A percentile compares a stretch with the other conserved stretches of the same genome.
Evolutionary conservation across 2,329 filamentous ascomycete genomes (phyloP).

Genomic region (Septoria petroselini): DNA sequence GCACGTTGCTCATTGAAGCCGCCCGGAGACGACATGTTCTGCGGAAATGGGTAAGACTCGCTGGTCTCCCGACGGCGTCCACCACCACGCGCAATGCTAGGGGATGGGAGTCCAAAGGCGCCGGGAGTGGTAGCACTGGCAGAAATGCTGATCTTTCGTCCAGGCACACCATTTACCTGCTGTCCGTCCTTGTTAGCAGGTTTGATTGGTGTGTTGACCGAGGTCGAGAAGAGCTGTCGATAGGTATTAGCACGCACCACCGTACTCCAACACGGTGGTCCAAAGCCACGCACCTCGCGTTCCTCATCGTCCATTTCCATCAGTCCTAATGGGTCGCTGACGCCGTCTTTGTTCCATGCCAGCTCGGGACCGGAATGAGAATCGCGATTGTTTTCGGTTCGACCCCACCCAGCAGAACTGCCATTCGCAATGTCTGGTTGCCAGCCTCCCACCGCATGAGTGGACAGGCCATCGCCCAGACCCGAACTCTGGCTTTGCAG

Average conservation of each 20-base stretch:
- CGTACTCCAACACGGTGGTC: neutral
- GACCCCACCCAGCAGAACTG: conserved; percentile 63
- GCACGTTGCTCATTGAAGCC: conserved; percentile 59
- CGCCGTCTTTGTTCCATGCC: conserved; percentile 79
- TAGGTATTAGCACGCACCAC: conserved; percentile 15
- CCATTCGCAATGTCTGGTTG: conserved; percentile 71
- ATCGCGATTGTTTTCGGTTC: conserved; percentile 68
- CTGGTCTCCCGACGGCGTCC: conserved; percentile 82
- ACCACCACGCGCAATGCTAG: conserved; percentile 65
- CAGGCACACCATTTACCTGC: conserved; percentile 56
- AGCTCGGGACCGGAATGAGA: conserved; percentile 78
- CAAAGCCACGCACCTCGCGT: conserved; percentile 52
- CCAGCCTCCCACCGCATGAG: conserved; percentile 73
- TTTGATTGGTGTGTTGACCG: conserved; percentile 93
- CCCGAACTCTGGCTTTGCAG: conserved; percentile 58
- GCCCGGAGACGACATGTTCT: conserved; percentile 58
- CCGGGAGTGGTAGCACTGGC: conserved; percentile 58
- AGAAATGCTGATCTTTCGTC: conserved; percentile 80
- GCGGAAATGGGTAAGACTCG: conserved; percentile 59
- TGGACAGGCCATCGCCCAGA: conserved; percentile 62
- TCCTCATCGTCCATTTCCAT: conserved; percentile 68
- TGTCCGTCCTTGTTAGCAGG: conserved; percentile 63
- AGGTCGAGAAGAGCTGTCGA: conserved; percentile 69
- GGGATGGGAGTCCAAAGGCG: conserved; percentile 69
- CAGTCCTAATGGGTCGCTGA: conserved; percentile 67